These are phyloP conservation scores for Penicillium coffeae DNA, from an alignment of 495 filamentous ascomycete genomes.

Conservation along the genomic window DNA sequence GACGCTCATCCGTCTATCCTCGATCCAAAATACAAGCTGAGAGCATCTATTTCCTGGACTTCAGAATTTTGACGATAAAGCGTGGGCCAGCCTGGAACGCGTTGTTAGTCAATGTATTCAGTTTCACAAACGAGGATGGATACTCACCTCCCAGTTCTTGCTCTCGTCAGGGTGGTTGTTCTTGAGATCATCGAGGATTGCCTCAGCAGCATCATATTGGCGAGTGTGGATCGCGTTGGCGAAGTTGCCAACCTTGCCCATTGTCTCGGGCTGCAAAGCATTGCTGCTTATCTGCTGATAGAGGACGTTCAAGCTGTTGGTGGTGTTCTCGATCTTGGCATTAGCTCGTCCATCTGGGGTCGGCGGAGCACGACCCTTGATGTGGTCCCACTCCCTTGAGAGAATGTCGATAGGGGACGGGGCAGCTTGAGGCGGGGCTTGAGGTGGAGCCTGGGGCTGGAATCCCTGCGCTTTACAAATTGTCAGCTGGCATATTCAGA, in stretches of 20 bases:
- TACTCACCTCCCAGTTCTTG: slow-evolving; percentile 91
- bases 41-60: not conserved
- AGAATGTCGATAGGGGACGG: slow-evolving; percentile 5
- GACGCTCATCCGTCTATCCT: slow-evolving; percentile 7
- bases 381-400: not conserved
- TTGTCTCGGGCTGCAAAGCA: slow-evolving; percentile 78
- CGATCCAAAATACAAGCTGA: not conserved
- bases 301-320: slow-evolving; percentile 83
- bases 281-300: slow-evolving; percentile 97
- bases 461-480: too few species aligned
- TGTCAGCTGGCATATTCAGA: not conserved
- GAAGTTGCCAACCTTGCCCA: slow-evolving; percentile 64
- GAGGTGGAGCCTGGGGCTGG: not conserved
- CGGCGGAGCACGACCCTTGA: slow-evolving; percentile 33
- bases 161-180: slow-evolving; percentile 80
- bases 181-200: slow-evolving; percentile 77
- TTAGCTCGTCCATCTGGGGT: slow-evolving; percentile 12
- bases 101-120: slow-evolving; percentile 2
- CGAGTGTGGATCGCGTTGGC: slow-evolving; percentile 62
- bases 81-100: slow-evolving; percentile 57
- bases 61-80: not conserved
- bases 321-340: slow-evolving; percentile 83
- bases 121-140: not conserved
- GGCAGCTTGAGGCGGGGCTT: slow-evolving; percentile 25
- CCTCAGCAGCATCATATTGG: slow-evolving; percentile 71